Evolutionary conservation across 2,329 filamentous ascomycete species (phyloP).

Genomic region (Bipolaris cookei): DNA sequence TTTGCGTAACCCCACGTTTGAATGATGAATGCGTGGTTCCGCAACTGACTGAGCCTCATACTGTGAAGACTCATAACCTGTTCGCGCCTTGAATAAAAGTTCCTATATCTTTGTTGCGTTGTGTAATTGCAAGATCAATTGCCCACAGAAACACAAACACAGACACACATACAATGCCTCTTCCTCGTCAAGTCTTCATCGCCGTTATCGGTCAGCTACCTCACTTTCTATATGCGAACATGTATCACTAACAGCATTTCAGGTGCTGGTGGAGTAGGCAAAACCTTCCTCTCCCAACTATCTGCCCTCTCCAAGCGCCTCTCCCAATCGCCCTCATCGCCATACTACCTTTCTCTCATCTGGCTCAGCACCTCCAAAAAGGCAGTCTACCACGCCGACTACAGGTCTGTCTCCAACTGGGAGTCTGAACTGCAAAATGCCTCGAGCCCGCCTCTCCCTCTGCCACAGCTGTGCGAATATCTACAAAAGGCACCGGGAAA

Average conservation of each 20-base stretch:
- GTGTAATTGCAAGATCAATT: conserved; percentile 5
- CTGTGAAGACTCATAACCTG: neutral
- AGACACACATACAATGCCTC: conserved; percentile 46
- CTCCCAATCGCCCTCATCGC: conserved; percentile 58
- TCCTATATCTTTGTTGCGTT: neutral
- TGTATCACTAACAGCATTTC: conserved; percentile 16
- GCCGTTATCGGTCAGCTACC: conserved; percentile 53
- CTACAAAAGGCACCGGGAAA: conserved; percentile 78
- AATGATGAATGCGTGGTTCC: conserved; percentile 15
- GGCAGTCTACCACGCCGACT: conserved; percentile 76
- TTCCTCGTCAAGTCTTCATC: conserved; percentile 54
- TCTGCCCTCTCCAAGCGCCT: conserved; percentile 68
- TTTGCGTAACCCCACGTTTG: conserved; percentile 24
- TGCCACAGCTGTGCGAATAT: conserved; percentile 76
- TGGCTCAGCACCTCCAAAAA: conserved; percentile 87
- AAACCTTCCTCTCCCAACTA: conserved; percentile 86
- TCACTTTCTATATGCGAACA: neutral
- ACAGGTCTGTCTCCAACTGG: conserved; percentile 68
- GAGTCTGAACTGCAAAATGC: conserved; percentile 68
- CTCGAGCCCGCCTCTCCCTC: conserved; percentile 67
- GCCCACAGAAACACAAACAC: neutral
- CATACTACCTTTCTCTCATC: conserved; percentile 75
- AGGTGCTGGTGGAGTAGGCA: conserved; percentile 94
- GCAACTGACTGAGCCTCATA: conserved; percentile 6
- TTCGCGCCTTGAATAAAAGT: neutral